Percentiles rank a stretch among this genome's conserved stretches.
These are phyloP conservation scores for Zalerion maritima DNA, from an alignment of 495 filamentous ascomycete genomes.

Conservation along the genomic window DNA sequence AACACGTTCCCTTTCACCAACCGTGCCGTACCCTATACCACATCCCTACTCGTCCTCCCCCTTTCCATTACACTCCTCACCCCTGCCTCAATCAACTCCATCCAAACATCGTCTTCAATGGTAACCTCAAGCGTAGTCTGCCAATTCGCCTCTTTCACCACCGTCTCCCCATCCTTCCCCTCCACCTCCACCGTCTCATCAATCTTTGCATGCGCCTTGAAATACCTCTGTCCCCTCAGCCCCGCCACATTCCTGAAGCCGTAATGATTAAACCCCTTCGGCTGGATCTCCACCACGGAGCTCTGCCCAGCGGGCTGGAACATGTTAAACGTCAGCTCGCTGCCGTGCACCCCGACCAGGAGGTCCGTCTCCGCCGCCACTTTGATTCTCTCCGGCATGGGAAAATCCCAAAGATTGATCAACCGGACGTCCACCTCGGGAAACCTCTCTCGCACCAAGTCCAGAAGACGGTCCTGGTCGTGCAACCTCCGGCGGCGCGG, in stretches of 20 bases:
- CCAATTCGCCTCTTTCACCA: no score
- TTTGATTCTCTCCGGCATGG: conserved; percentile 19
- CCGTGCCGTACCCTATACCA: no score
- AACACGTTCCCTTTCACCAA: no score
- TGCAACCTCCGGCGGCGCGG: conserved; percentile 15
- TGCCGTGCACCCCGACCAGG: conserved; percentile 26
- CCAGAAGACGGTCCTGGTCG: conserved; percentile 13
- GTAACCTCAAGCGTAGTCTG: no score
- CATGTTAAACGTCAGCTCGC: conserved; percentile 23
- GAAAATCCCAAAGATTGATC: conserved; percentile 21
- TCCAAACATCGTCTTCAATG: no score
- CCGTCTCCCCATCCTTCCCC: not conserved
- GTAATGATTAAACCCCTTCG: conserved; percentile 16
- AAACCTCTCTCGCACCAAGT: conserved; percentile 9
- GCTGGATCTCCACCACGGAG: conserved; percentile 26
- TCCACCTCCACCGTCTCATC: not conserved
- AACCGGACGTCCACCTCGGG: conserved; percentile 16
- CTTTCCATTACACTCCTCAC: no score
- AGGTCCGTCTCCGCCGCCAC: conserved; percentile 19
- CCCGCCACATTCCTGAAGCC: conserved; percentile 24
- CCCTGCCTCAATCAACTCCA: no score
- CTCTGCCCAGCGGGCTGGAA: conserved; percentile 18
- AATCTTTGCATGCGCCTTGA: conserved; percentile 11
- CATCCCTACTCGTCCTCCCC: no score
- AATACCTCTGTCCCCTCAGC: conserved; percentile 17